Evolutionary conservation across 371 early-diverging fungal species (phyloP), one percentile per base, ranked within the genome.

Genomic region (Funneliformis caledonium): DNA sequence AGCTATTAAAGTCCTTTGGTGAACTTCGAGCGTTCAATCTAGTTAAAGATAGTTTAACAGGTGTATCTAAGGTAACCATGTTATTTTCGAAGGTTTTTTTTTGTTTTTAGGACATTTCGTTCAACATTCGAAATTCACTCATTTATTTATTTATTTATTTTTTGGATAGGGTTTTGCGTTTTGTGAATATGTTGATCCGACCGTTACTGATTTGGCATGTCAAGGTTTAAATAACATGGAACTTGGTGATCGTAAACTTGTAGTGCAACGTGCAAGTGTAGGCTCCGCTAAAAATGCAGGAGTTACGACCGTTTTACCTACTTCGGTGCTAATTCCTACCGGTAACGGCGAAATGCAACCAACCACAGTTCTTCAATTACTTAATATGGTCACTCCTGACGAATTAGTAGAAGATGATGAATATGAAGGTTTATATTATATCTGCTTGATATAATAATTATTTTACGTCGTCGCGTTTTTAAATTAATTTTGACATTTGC

Each of bases 151-250:
- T 45, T 50, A 61, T 82, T 52, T 43, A 11, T 48, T 56, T 60
- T 65, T 42, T 48, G 14, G n/a, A 10, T 83, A 94, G 92, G 99
- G 99, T 0, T 98, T 94, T 87, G 99, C 98, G 0, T 98, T 98
- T 81, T 97, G 97, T 85, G 99, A 98, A 86, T 99, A 96, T 83
- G 88, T 89, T 10, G 96, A 98, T 84, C 93, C 96, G 14, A 89
- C 82, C 45, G 88, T 97, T 10, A 97, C 97, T 6, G 98, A 99
- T 82, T 85, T 96, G 43, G 98, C 96, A 5, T 96, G 96, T 83
- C 92, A 97, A 85, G 97, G 97, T 3, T 91, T 99, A 72, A 96
- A 98, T 84, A 94, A 95, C 61, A 95, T 99, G 95, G 96, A 97
- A 83, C 84, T 99, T 4, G 97, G 97, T 76, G 99, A 98, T 82